Evolutionary conservation across 495 filamentous ascomycete genomes (phyloP).

Genomic region (Tuber indicum): DNA sequence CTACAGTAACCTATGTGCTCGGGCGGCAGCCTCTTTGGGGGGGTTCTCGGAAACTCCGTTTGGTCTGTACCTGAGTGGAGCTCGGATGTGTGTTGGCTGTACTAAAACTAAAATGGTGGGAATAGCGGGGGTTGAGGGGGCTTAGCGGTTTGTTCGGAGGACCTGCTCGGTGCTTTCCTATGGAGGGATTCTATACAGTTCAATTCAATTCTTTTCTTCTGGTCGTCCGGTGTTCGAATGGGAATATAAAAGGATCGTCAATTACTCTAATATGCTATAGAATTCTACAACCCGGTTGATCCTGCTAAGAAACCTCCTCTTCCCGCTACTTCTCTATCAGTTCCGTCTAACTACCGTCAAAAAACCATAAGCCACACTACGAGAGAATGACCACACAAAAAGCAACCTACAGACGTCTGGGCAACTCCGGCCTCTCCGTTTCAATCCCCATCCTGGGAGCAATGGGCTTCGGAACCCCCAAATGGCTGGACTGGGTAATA

Average conservation of each 20-base stretch:
- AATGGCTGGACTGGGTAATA: slow-evolving; percentile 55
- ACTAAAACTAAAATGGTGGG: not conserved
- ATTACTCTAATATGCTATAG: not conserved
- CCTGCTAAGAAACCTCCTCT: not conserved
- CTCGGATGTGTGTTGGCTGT: no score
- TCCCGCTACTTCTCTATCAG: not conserved
- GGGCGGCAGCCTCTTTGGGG: not conserved
- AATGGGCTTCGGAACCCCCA: slow-evolving; percentile 57
- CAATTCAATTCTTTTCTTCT: not conserved
- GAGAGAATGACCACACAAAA: slow-evolving; percentile 41
- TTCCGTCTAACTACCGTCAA: not conserved
- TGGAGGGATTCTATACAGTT: not conserved
- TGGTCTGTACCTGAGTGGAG: not conserved
- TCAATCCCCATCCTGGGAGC: slow-evolving; percentile 62
- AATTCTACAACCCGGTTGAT: not conserved
- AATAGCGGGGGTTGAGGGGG: not conserved
- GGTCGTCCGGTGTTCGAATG: not conserved
- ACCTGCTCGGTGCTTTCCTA: not conserved
- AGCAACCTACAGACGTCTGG: slow-evolving; percentile 53
- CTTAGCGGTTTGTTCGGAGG: not conserved
- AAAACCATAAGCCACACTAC: not conserved
- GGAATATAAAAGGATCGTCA: not conserved
- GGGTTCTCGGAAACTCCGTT: not conserved
- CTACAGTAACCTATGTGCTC: not conserved
- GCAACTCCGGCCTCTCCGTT: slow-evolving; percentile 60